Percentiles rank a stretch among this genome's conserved stretches.
Evolutionary conservation across 257 asterid species (phyloP).

Genomic region (Plantago ovata): DNA sequence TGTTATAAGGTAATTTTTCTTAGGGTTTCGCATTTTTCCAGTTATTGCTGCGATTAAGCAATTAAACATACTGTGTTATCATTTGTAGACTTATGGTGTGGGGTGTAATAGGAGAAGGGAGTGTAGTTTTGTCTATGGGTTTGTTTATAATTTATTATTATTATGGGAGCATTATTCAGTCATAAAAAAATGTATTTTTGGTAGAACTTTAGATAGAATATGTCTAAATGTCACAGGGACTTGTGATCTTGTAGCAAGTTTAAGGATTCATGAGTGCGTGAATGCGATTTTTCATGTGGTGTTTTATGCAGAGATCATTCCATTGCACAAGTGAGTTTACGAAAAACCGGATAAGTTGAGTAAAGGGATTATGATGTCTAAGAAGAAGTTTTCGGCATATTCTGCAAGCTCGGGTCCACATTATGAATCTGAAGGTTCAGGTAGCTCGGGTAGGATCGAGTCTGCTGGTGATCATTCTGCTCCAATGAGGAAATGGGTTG

Average conservation of each 20-base stretch:
- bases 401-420: conserved; percentile 46
- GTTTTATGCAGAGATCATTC: conserved; percentile 28
- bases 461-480: conserved; percentile 42
- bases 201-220: conserved; percentile 4
- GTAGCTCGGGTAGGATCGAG: conserved; percentile 50
- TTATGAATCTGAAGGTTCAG: conserved; percentile 71
- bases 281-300: conserved; percentile 23
- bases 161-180: no score
- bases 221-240: conserved; percentile 2
- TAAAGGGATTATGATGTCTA: conserved; percentile 44
- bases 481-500: conserved; percentile 65
- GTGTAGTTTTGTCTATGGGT: no score
- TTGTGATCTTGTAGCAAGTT: conserved; percentile 7
- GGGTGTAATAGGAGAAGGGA: no score
- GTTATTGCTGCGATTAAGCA: no score
- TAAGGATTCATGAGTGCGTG: conserved; percentile 19
- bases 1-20: no score
- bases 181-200: no score
- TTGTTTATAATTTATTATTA: no score
- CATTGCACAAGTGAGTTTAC: conserved; percentile 16
- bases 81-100: no score
- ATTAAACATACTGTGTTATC: no score
- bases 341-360: conserved; percentile 16
- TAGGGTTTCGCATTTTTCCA: no score
- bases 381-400: conserved; percentile 55